Evolutionary conservation across 768 basidiomycete genomes (phyloP).

Genomic region (Daedaleopsis nitida): DNA sequence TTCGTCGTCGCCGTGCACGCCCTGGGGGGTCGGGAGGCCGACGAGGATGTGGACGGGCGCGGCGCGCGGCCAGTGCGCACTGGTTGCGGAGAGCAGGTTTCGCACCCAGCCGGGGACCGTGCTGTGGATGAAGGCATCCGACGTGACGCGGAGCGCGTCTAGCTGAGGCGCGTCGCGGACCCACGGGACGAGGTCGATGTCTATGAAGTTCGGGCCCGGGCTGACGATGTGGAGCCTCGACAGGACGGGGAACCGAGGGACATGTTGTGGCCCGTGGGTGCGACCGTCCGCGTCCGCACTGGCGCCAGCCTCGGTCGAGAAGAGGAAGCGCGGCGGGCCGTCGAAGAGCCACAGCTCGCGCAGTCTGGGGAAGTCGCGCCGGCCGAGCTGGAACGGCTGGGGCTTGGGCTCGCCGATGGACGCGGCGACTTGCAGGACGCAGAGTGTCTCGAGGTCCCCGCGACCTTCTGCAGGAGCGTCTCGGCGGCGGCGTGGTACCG

Average conservation of each 20-base stretch:
- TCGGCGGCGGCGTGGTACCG: neutral
- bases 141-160: neutral
- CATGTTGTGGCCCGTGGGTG: too few relatives aligned
- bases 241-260: neutral
- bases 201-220: neutral
- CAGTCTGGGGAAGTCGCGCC: neutral
- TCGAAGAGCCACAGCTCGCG: neutral
- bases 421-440: neutral
- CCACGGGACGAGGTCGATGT: neutral
- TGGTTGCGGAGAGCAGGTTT: neutral
- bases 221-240: neutral
- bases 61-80: neutral
- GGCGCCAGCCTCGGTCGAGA: neutral
- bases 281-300: too few relatives aligned
- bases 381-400: neutral
- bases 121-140: neutral
- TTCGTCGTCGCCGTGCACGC: too few relatives aligned
- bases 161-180: neutral
- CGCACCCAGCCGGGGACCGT: neutral
- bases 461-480: neutral
- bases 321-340: neutral
- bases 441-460: slow-evolving; percentile 2
- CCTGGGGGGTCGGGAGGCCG: neutral
- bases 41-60: neutral
- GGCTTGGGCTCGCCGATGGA: neutral